Evolutionary conservation across 1,284 basidiomycete genomes (phyloP).

Genomic region (Sporisorium exsertum): DNA sequence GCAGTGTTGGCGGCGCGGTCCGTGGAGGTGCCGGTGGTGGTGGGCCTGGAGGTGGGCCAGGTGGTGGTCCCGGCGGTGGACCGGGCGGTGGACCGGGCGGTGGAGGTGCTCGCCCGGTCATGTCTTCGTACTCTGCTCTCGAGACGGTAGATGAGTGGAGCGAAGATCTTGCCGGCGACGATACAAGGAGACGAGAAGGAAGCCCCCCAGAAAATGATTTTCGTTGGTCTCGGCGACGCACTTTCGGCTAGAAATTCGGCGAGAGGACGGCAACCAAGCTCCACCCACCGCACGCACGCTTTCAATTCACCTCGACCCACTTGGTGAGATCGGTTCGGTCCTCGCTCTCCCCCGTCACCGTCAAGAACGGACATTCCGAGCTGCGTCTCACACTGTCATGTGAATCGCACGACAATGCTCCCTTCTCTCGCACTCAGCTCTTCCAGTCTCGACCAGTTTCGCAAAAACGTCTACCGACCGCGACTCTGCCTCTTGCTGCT

Average conservation of each 20-base stretch:
- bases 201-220: neutral
- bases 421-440: constrained; percentile 33
- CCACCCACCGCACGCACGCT: too few relatives aligned
- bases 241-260: neutral
- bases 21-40: constrained; percentile 49
- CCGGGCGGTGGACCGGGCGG: constrained; percentile 26
- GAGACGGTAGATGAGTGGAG: neutral
- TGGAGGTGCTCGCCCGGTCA: constrained; percentile 34
- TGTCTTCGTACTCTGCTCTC: constrained; percentile 3
- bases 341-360: neutral
- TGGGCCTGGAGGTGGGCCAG: constrained; percentile 42
- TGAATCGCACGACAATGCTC: constrained; percentile 23
- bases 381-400: constrained; percentile 9
- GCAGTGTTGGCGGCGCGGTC: neutral
- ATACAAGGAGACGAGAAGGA: constrained; percentile 2
- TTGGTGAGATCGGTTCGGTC: neutral
- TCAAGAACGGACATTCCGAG: neutral
- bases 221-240: neutral
- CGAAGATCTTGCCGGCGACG: neutral
- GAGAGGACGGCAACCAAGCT: constrained; percentile 1
- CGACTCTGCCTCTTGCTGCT: constrained; percentile 51
- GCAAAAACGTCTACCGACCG: constrained; percentile 50
- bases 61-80: constrained; percentile 21
- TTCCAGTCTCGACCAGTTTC: constrained; percentile 52
- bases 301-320: too few relatives aligned